phyloP scores from a whole-genome alignment of 1,139 yeast species.

The Protomyces arabidopsidicola region DNA sequence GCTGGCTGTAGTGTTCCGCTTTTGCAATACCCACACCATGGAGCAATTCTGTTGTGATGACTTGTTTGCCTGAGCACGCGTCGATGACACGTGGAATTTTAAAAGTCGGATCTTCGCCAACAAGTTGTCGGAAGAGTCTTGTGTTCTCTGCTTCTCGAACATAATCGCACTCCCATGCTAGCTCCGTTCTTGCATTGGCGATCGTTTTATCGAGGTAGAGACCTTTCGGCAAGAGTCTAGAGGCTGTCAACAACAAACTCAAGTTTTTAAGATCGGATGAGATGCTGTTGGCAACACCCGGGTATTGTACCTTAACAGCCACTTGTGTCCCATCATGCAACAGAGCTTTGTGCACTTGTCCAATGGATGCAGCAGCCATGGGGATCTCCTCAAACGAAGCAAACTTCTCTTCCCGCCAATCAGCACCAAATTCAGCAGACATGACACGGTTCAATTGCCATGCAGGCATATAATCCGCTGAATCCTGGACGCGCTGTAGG shows the following conservation, averaged over 20 bases:
- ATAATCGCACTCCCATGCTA: constrained; percentile 97
- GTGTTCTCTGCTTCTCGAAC: constrained; percentile 80
- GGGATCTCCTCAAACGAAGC: constrained; percentile 80
- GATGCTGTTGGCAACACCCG: constrained; percentile 92
- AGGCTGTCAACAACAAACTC: constrained; percentile 74
- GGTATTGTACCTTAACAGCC: constrained; percentile 96
- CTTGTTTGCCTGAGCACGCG: constrained; percentile 71
- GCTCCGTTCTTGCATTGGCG: constrained; percentile 85
- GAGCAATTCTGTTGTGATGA: constrained; percentile 86
- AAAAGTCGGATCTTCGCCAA: constrained; percentile 64
- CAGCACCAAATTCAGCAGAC: constrained; percentile 63
- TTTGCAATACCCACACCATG: constrained; percentile 77
- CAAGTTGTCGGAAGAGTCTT: constrained; percentile 59
- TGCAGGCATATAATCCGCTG: constrained; percentile 95
- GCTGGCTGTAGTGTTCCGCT: constrained; percentile 61
- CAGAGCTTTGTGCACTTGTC: constrained; percentile 88
- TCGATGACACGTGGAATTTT: constrained; percentile 77
- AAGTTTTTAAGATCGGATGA: constrained; percentile 89
- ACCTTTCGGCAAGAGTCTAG: constrained; percentile 84
- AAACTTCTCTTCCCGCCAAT: constrained; percentile 66
- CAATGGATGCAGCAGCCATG: constrained; percentile 95
- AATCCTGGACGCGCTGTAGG: constrained; percentile 78
- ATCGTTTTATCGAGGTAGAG: constrained; percentile 85
- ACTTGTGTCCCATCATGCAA: constrained; percentile 55
- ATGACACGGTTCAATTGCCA: constrained; percentile 78